Conservation (phyloP, 2,329 filamentous ascomycete genomes). For the Emergomyces orientalis region DNA sequence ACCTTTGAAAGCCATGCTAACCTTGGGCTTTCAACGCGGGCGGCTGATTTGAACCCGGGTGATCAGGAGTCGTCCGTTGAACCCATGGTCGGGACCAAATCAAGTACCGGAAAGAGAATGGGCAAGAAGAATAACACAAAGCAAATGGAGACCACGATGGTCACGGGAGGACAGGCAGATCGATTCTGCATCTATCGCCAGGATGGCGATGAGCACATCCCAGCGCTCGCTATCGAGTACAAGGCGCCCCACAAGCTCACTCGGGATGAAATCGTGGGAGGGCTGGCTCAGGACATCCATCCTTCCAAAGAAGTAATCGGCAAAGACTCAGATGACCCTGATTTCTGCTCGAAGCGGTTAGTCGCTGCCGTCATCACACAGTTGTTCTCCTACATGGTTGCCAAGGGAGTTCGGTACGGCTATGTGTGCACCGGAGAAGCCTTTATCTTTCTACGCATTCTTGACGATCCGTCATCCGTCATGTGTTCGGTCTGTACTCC, state of each 20-base stretch:
- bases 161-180: slow-evolving; percentile 15
- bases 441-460: slow-evolving; percentile 25
- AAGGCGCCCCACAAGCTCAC: slow-evolving; percentile 22
- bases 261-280: slow-evolving; percentile 19
- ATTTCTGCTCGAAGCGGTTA: slow-evolving; percentile 20
- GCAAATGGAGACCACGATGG: neutral
- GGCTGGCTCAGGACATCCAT: slow-evolving; percentile 19
- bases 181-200: slow-evolving; percentile 20
- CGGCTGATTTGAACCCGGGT: no score
- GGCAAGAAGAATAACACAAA: slow-evolving; percentile 16
- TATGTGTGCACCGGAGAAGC: slow-evolving; percentile 25
- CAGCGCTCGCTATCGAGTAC: slow-evolving; percentile 20
- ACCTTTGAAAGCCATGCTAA: slow-evolving; percentile 33
- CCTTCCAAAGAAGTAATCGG: slow-evolving; percentile 20
- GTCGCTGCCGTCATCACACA: slow-evolving; percentile 21
- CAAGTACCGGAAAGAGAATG: slow-evolving; percentile 10
- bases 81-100: slow-evolving; percentile 9
- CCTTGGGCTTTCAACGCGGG: neutral
- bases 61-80: slow-evolving; percentile 14
- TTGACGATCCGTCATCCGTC: slow-evolving; percentile 17
- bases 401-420: slow-evolving; percentile 18
- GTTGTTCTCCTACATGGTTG: slow-evolving; percentile 15
- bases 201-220: slow-evolving; percentile 17
- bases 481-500: slow-evolving; percentile 22
- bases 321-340: slow-evolving; percentile 20